phyloP scores from a whole-genome alignment of 2,329 filamentous ascomycete genomes.

The Aspergillus latus region DNA sequence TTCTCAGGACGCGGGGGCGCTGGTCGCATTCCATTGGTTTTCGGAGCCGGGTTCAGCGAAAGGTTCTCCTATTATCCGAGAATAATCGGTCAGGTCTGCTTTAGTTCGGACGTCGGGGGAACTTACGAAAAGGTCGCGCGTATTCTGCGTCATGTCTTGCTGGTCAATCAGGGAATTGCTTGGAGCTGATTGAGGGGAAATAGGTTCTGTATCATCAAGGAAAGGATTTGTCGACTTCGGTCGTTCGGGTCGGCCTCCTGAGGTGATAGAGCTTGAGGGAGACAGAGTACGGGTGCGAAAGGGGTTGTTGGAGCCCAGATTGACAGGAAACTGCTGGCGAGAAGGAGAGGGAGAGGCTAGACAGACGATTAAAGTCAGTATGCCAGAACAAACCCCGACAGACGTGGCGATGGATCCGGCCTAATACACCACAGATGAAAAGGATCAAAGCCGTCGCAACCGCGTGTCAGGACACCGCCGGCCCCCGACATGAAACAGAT shows the following conservation, averaged over 20 bases:
- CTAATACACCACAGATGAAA: slow-evolving; percentile 17
- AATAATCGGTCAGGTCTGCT: slow-evolving; percentile 1
- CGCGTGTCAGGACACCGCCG: slow-evolving; percentile 18
- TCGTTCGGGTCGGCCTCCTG: slow-evolving; percentile 40
- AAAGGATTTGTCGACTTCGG: slow-evolving; percentile 64
- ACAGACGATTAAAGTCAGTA: slow-evolving; percentile 11
- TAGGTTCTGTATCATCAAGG: slow-evolving; percentile 49
- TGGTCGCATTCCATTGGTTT: slow-evolving; percentile 39
- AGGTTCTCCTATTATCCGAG: slow-evolving; percentile 37
- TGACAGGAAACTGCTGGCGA: slow-evolving; percentile 33
- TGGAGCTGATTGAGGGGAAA: slow-evolving; percentile 39
- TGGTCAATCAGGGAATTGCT: slow-evolving; percentile 34
- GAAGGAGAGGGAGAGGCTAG: slow-evolving; percentile 26
- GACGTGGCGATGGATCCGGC: slow-evolving; percentile 7
- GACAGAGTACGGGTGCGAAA: slow-evolving; percentile 51
- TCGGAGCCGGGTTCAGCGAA: slow-evolving; percentile 34
- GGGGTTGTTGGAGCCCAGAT: slow-evolving; percentile 50
- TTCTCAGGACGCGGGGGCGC: slow-evolving; percentile 38
- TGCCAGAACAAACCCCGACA: neutral
- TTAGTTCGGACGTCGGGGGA: slow-evolving; percentile 6
- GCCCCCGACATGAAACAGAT: slow-evolving; percentile 21
- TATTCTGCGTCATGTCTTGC: slow-evolving; percentile 47
- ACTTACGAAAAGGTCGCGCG: slow-evolving; percentile 63
- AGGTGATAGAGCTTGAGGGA: slow-evolving; percentile 33
- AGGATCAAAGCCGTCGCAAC: slow-evolving; percentile 10